Evolutionary conservation across 2,329 filamentous ascomycete species (phyloP).

Genomic region (Phialemonium atrogriseum): DNA sequence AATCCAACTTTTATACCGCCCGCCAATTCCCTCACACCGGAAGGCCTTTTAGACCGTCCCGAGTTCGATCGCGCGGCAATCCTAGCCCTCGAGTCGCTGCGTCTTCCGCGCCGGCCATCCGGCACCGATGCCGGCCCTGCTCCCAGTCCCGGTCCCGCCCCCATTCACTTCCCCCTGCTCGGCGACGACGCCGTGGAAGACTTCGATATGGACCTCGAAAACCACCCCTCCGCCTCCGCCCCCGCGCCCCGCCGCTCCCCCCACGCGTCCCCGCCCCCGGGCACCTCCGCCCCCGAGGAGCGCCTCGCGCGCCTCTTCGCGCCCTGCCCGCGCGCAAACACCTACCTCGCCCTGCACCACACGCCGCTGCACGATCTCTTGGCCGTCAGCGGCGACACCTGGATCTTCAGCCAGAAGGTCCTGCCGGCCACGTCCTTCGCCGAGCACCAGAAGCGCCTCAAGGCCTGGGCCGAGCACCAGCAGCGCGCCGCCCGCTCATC

Average conservation of each 20-base stretch:
- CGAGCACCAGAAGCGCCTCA: conserved; percentile 37
- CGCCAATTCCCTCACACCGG: conserved; percentile 25
- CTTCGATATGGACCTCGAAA: conserved; percentile 8
- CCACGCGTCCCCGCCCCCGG: conserved; percentile 11
- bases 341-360: conserved; percentile 48
- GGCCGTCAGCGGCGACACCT: conserved; percentile 49
- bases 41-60: conserved; percentile 24
- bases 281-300: conserved; percentile 15
- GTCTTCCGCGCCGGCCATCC: conserved; percentile 24
- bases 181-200: conserved; percentile 5
- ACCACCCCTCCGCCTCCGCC: not conserved
- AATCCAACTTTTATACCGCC: conserved; percentile 19
- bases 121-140: not conserved
- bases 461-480: conserved; percentile 27
- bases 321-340: conserved; percentile 35
- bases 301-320: conserved; percentile 34
- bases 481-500: conserved; percentile 2
- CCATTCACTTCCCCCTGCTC: conserved; percentile 13
- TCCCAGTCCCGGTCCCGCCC: no score
- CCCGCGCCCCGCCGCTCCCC: conserved; percentile 15
- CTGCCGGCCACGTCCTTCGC: conserved; percentile 32
- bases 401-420: conserved; percentile 49
- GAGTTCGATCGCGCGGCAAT: conserved; percentile 32
- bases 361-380: conserved; percentile 51
- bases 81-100: conserved; percentile 28